Conservation (phyloP, 2,329 filamentous ascomycete genomes). For the Rachicladosporium sp. region DNA sequence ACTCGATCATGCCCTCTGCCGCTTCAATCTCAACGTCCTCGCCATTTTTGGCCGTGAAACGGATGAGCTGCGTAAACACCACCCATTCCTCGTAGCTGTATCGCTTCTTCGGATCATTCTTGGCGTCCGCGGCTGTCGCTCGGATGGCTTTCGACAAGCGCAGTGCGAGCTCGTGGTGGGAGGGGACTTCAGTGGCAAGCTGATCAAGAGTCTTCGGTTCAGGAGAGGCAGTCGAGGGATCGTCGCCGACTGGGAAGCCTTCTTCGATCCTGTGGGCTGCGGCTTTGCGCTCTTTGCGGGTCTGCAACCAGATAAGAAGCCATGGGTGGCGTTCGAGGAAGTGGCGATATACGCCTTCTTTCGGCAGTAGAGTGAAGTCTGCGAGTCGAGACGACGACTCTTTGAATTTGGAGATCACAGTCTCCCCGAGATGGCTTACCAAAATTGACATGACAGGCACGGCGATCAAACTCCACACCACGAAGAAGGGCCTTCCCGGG, state of each 20-base stretch:
- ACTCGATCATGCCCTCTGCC: conserved; percentile 49
- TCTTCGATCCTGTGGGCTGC: conserved; percentile 29
- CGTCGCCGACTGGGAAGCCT: conserved; percentile 34
- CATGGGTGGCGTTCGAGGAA: conserved; percentile 38
- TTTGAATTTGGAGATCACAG: conserved; percentile 57
- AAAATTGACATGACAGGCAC: conserved; percentile 81
- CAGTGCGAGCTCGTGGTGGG: conserved; percentile 47
- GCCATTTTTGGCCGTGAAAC: conserved; percentile 32
- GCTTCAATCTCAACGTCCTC: conserved; percentile 30
- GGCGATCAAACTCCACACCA: conserved; percentile 82
- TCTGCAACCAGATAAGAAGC: conserved; percentile 27
- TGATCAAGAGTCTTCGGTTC: conserved; percentile 28
- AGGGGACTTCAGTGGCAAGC: conserved; percentile 33
- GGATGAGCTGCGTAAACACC: conserved; percentile 65
- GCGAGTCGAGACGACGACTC: conserved; percentile 46
- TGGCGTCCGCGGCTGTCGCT: conserved; percentile 51
- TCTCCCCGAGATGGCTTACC: conserved; percentile 73
- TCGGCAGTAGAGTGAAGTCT: conserved; percentile 54
- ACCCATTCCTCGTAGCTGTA: conserved; percentile 83
- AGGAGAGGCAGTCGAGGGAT: conserved; percentile 13
- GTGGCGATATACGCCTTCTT: conserved; percentile 42
- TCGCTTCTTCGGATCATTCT: conserved; percentile 43
- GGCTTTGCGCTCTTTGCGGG: conserved; percentile 18
- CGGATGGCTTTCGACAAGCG: conserved; percentile 59
- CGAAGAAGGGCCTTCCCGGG: conserved; percentile 70